Conservation (phyloP, 148 eudicot genomes). For the Talinum fruticosum region DNA sequence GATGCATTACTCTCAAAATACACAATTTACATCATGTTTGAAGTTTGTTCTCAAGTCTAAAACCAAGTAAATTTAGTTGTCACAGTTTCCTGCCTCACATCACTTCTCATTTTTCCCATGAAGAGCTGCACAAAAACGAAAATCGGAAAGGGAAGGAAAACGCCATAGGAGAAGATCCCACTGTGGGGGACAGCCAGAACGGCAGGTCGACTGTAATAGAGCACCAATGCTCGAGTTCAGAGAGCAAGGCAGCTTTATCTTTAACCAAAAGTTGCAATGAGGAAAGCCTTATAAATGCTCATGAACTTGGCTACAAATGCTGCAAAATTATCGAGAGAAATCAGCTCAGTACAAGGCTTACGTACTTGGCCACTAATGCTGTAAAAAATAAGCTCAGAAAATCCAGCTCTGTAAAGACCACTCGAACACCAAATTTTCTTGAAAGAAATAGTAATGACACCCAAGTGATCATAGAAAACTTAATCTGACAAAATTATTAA, state of each 20-base stretch:
- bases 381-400: constrained; percentile 20
- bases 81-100: neutral
- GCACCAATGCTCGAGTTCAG: neutral
- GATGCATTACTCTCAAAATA: neutral
- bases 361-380: constrained; percentile 96
- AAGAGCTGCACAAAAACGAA: neutral
- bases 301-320: constrained; percentile 97
- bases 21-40: neutral
- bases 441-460: neutral
- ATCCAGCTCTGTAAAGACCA: neutral
- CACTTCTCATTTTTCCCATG: neutral
- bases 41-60: neutral
- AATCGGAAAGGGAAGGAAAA: neutral
- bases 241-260: neutral
- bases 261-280: constrained; percentile 83
- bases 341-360: constrained; percentile 62
- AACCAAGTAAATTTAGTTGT: neutral
- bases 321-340: constrained; percentile 26
- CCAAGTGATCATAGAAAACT: neutral
- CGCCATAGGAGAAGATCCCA: neutral
- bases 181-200: no score
- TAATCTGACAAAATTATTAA: no score
- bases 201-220: neutral
- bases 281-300: constrained; percentile 93
- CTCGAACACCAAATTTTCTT: neutral